Evolutionary conservation across 768 basidiomycete genomes (phyloP), one percentile per base, ranked within the genome.

Genomic region (Lyophyllum decastes): DNA sequence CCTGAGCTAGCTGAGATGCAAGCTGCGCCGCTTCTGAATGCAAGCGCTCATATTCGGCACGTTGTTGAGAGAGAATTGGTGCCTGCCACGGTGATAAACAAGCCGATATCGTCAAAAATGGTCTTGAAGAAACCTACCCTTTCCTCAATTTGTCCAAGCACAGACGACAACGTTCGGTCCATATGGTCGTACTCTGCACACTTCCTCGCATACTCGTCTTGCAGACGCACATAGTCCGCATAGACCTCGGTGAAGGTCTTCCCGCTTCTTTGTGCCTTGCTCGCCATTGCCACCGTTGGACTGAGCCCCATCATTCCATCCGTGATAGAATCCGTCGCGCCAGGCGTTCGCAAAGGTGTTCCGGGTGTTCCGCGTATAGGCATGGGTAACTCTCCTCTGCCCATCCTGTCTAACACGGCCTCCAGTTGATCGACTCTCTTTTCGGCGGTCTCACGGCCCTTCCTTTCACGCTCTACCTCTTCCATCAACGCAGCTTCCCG

Each of bases 191-290:
- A 91, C 74, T 98, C 95, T 4, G 85, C 80, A 51, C 83, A 86
- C 72, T 94, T 92, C 70, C 79, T 82, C 19, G 84, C 82, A 54
- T 87, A 86, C 27, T 94, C 90, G 24, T 92, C 91, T 69, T 97
- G 89, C 40, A 95, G 81, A 53, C 85, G 83, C 34, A 96, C 87
- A 63, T 93, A 93, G 67, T 97, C 94, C 16, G 90, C 83, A 69
- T 97, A 98, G 21, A 98, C 88, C 66, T 97, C 92, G 0, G 96
- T 96, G 74, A 96, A 96, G 0, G 90, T 91, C 79, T 91, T 92
- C 26, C 92, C 93, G 25, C 79, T 83, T 70, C 84, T 86, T 75
- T 95, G 94, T 21, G 88, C 83, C 60, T 80, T 85, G 73, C 87
- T 87, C 7, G 89, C 93, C 77, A 96, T 86, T 4, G 90, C 88